Evolutionary conservation across 352 stramenopile species (phyloP), one percentile per base, ranked within the genome.

Genomic region (Globisporangium spinosum): DNA sequence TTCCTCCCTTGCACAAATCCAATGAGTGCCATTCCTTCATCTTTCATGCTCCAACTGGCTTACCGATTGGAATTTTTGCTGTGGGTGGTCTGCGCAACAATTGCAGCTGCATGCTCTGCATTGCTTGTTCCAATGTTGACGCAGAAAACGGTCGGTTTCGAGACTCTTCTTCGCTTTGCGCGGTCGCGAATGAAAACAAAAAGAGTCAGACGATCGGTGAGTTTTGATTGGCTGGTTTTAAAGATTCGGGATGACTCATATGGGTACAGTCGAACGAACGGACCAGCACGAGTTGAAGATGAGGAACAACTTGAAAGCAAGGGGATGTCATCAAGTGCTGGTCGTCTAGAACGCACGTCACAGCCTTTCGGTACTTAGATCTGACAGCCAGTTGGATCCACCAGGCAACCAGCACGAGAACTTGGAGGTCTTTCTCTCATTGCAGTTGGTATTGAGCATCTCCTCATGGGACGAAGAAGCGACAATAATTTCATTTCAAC

Each of bases 121-220:
- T 45, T 0, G 38, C 0, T 20, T 40, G 34, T 45, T 13, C 38
- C 15, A 49, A n/a, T 47, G 40, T 10, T 49, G 40, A 49, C 15
- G 40, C 40, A 49, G 15, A 49, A 49, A 20, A 49, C 15, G 15
- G 12, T 43, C 15, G 15, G 38, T 7, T 45, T 45, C 12, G 4
- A 45, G 38, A 10, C 40, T n/a, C 40, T 49, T 17, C 10, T 27
- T 56, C 32, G 40, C 22, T 27, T 56, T 56, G 15, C 40, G 40
- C 15, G 15, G 40, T 49, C 40, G 40, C 40, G 40, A 49, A 49
- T 49, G 49, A 56, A 56, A 56, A 56, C 49, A 56, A 56, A 8
- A 49, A 49, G 40, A 49, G 15, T n/a, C 15, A n/a, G 40, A 49
- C 20, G 15, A 17, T 15, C 8, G 8, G 40, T n/a, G 40, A 49